phyloP scores from a whole-genome alignment of 257 asterid species.

The Ballota nigra region DNA sequence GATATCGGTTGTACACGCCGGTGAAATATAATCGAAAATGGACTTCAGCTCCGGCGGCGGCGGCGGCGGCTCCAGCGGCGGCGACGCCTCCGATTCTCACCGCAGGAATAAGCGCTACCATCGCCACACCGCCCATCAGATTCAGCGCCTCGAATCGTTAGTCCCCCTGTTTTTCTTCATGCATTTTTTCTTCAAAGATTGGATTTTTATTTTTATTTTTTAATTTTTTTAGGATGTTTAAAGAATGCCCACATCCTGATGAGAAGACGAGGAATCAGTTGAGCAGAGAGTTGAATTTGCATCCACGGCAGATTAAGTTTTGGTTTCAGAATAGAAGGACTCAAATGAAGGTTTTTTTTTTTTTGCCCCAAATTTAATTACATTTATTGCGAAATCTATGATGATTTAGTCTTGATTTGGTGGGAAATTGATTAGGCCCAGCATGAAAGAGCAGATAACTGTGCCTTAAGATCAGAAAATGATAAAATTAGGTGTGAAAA shows the following conservation, averaged over 20 bases:
- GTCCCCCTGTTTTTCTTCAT: neutral
- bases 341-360: conserved; percentile 67
- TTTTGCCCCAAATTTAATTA: neutral
- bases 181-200: conserved; percentile 22
- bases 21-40: conserved; percentile 45
- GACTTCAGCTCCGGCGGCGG: conserved; percentile 69
- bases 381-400: neutral
- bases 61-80: conserved; percentile 53
- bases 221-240: conserved; percentile 53
- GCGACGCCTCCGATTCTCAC: conserved; percentile 48
- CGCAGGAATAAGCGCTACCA: conserved; percentile 81
- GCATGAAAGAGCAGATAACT: conserved; percentile 73
- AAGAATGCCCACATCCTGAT: conserved; percentile 93
- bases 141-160: conserved; percentile 84
- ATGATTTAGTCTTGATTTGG: neutral
- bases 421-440: conserved; percentile 56
- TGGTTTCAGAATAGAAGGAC: conserved; percentile 99
- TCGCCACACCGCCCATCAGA: conserved; percentile 91
- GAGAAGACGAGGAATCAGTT: conserved; percentile 81
- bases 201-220: neutral
- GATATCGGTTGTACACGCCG: no score
- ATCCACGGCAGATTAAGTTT: conserved; percentile 90
- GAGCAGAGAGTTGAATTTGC: conserved; percentile 81
- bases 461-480: conserved; percentile 62
- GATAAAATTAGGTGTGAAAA: conserved; percentile 82